Evolutionary conservation across 192 early-diverging fungal genomes (phyloP), one percentile per base, ranked within the genome.

Genomic region (Blastocladiella britannica): DNA sequence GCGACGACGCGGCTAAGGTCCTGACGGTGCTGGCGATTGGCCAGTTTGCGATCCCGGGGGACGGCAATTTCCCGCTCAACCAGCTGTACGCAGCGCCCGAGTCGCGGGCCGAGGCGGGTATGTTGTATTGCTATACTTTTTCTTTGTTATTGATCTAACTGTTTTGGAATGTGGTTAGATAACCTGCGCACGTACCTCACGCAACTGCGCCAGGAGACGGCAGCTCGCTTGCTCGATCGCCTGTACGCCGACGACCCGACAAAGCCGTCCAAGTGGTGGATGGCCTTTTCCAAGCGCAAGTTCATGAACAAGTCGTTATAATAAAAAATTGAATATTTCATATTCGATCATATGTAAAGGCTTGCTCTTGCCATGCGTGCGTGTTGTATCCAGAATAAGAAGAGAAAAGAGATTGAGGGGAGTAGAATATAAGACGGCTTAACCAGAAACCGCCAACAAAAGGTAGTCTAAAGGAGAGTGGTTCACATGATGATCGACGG

Each of bases 221-320:
- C 78, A 23, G 62, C 68, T 43, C 71, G 95, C 29, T 70, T 99
- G 27, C 73, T 82, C 4, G 76, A 78, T 20, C 73, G 74, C 37
- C 72, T 95, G 22, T 99, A 88, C 72, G 62, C 69, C 20, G 37
- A 47, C 15, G 87, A 88, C 43, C 79, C 76, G 20, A 76, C 86
- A 65, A 64, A 60, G 28, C 84, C 89, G 18, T 88, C 85, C 77
- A 99, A 99, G 67, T 99, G 93, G 93, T 99, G 95, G 95, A 76
- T 99, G 78, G 84, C 86, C 65, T 99, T 99, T 77, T 82, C 89
- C 64, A 99, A 95, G 80, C 79, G 91, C 62, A 91, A 94, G 74
- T 99, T 99, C 65, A 99, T 99, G 93, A 83, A 83, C 64, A 79
- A 91, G 72, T 67, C 76, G 26, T 71, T 88, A 59, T 75, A 75